Conservation (phyloP, 78 protist genomes). For the Salpingoeca rosetta region DNA sequence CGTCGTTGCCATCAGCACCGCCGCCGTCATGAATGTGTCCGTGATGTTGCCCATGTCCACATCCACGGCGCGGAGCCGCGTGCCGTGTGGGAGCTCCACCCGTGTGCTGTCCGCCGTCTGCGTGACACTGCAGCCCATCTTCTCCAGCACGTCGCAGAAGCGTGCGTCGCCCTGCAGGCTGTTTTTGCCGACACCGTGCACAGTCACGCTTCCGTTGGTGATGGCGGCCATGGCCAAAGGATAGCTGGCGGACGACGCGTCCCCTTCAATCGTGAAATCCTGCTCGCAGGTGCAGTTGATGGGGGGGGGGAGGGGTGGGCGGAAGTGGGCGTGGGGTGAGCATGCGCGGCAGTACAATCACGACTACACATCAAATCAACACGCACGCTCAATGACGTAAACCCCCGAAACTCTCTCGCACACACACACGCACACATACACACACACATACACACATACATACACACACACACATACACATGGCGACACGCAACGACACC, state of each 20-base stretch:
- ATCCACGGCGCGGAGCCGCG: slow-evolving; percentile 20
- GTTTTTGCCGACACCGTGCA: slow-evolving; percentile 21
- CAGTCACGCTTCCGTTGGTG: slow-evolving; percentile 35
- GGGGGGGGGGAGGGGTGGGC: slow-evolving; percentile 2
- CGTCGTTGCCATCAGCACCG: slow-evolving; percentile 38
- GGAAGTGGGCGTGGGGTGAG: background rate
- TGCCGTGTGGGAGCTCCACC: slow-evolving; percentile 34
- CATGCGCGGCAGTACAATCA: background rate
- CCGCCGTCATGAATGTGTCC: slow-evolving; percentile 74
- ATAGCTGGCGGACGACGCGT: slow-evolving; percentile 62
- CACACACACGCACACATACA: too few relatives aligned
- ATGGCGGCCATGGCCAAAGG: slow-evolving; percentile 73
- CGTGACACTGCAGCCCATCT: slow-evolving; percentile 63
- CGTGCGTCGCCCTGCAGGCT: slow-evolving; percentile 62
- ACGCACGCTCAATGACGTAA: too few relatives aligned
- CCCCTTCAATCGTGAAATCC: slow-evolving; percentile 28
- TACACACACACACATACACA: too few relatives aligned
- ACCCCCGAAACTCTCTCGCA: too few relatives aligned
- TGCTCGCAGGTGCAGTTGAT: background rate
- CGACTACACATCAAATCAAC: too few relatives aligned
- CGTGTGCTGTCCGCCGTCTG: slow-evolving; percentile 37
- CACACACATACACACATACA: too few relatives aligned
- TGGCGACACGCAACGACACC: too few relatives aligned
- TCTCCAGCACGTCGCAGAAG: slow-evolving; percentile 35
- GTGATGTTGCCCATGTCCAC: slow-evolving; percentile 57